A percentile compares a stretch with the other conserved stretches of the same genome.
Evolutionary conservation across 2,329 filamentous ascomycete genomes (phyloP).

Genomic region (Microdochium trichocladiopsis): DNA sequence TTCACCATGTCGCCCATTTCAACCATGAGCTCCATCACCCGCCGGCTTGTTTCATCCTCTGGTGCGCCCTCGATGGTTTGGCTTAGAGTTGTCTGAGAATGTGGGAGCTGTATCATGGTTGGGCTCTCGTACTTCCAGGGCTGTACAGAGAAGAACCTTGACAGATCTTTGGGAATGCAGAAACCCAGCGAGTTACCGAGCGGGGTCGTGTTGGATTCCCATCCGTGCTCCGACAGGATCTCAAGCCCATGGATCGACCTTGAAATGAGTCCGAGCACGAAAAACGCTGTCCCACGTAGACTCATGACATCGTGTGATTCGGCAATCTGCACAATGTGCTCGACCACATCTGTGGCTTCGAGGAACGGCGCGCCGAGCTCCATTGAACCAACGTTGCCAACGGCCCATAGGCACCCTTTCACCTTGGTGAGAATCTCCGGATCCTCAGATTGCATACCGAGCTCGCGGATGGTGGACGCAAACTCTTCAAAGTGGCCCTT

Average conservation of each 20-base stretch:
- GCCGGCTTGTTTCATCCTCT: constrained; percentile 55
- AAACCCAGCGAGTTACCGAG: constrained; percentile 80
- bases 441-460: constrained; percentile 79
- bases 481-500: constrained; percentile 98
- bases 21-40: constrained; percentile 76
- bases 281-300: constrained; percentile 90
- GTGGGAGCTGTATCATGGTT: constrained; percentile 38
- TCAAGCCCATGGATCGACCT: constrained; percentile 87
- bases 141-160: constrained; percentile 67
- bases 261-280: constrained; percentile 87
- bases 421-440: constrained; percentile 82
- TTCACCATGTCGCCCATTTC: constrained; percentile 92
- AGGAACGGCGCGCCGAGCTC: constrained; percentile 92
- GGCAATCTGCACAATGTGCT: constrained; percentile 81
- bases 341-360: constrained; percentile 82
- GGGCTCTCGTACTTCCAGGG: constrained; percentile 49
- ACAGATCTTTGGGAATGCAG: constrained; percentile 75
- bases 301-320: constrained; percentile 86
- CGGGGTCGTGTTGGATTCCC: constrained; percentile 84
- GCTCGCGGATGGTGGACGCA: constrained; percentile 77
- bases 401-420: constrained; percentile 95
- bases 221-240: constrained; percentile 81
- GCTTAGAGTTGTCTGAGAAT: constrained; percentile 43
- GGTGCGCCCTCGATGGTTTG: constrained; percentile 5
- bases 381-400: constrained; percentile 98